Conservation (phyloP, 108 stramenopile genomes). For the Schizochytrium sp. region DNA sequence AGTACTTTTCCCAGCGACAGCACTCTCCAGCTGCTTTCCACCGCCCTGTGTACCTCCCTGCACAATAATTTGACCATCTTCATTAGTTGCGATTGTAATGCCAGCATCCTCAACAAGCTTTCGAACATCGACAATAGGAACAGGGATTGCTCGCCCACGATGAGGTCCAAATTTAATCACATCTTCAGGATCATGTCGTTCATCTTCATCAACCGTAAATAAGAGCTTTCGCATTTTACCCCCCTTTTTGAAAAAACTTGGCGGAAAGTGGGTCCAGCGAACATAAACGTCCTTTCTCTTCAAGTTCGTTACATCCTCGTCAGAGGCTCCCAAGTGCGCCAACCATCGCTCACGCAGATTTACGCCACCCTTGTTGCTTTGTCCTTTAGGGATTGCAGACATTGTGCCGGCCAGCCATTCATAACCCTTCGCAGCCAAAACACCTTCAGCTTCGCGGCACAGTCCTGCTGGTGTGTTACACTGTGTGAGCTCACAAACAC, state of each 20-base stretch:
- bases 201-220: background rate
- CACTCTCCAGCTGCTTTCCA: no score
- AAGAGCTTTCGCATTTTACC: constrained; percentile 4
- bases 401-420: constrained; percentile 32
- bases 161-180: background rate
- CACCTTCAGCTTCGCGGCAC: constrained; percentile 25
- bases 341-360: constrained; percentile 51
- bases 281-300: background rate
- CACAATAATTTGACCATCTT: background rate
- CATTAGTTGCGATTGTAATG: background rate
- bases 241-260: constrained; percentile 35
- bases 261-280: constrained; percentile 50
- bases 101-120: background rate
- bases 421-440: background rate
- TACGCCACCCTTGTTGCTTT: background rate
- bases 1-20: no score
- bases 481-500: constrained; percentile 20
- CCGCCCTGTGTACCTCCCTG: no score
- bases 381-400: background rate
- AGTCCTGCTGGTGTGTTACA: constrained; percentile 3
- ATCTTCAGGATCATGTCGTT: background rate
- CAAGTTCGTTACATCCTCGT: background rate
- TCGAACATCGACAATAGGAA: background rate
- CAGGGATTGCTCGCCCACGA: constrained; percentile 2
- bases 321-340: constrained; percentile 7